Percentiles rank a stretch among this genome's conserved stretches.
These are phyloP conservation scores for Kodamaea kaohsiungensis DNA, from an alignment of 805 yeast species.

Conservation along the genomic window DNA sequence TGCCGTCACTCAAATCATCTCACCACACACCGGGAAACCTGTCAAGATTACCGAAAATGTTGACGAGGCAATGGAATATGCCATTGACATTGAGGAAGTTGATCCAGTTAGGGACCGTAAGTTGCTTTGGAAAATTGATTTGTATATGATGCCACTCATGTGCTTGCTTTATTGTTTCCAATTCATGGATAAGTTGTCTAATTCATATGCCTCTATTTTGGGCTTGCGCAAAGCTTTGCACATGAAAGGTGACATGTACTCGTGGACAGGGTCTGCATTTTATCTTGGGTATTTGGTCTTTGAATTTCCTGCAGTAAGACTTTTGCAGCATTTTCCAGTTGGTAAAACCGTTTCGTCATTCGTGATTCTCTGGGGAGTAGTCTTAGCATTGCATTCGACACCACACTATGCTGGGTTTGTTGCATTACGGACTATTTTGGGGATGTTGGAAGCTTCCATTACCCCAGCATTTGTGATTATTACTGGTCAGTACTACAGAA, in stretches of 20 bases:
- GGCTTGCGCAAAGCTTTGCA: conserved; percentile 47
- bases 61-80: conserved; percentile 48
- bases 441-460: conserved; percentile 38
- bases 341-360: conserved; percentile 49
- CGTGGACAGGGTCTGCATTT: conserved; percentile 46
- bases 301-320: conserved; percentile 48
- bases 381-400: conserved; percentile 54
- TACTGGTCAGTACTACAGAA: conserved; percentile 35
- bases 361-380: conserved; percentile 62
- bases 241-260: conserved; percentile 45
- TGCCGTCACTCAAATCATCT: conserved; percentile 17
- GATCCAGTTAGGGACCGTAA: conserved; percentile 31
- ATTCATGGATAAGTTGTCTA: conserved; percentile 60
- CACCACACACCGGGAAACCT: conserved; percentile 17
- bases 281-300: conserved; percentile 61
- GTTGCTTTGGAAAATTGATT: conserved; percentile 51
- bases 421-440: conserved; percentile 40
- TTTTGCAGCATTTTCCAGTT: conserved; percentile 58
- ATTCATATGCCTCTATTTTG: conserved; percentile 53
- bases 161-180: conserved; percentile 51
- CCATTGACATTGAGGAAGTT: conserved; percentile 21
- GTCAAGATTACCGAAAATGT: conserved; percentile 38
- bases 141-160: conserved; percentile 51
- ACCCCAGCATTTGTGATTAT: conserved; percentile 43
- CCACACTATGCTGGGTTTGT: conserved; percentile 45